These are phyloP conservation scores for Fusarium multiceps DNA, from an alignment of 2,329 filamentous ascomycete genomes.

Conservation along the genomic window DNA sequence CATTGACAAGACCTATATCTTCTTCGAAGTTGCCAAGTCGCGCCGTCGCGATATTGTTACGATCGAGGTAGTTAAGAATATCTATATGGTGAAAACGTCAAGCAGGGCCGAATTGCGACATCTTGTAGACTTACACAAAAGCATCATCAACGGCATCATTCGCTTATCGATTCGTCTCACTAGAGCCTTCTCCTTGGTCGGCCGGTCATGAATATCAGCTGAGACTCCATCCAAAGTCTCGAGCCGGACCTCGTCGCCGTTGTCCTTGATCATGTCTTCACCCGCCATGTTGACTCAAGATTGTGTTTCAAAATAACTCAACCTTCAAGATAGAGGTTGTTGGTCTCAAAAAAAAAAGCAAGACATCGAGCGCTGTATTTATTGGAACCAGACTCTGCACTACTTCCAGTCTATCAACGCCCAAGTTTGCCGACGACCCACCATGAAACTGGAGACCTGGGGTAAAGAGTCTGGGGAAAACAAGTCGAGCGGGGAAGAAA, in stretches of 20 bases:
- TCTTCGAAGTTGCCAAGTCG: slow-evolving; percentile 20
- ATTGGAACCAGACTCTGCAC: neutral
- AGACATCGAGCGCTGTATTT: neutral
- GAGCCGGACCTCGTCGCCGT: neutral
- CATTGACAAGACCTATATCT: slow-evolving; percentile 23
- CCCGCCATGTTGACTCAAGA: neutral
- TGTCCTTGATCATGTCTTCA: slow-evolving; percentile 8
- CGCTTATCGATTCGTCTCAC: slow-evolving; percentile 15
- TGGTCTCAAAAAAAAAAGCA: too few species aligned
- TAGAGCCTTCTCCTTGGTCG: neutral
- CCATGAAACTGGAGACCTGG: neutral
- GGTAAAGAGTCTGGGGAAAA: slow-evolving; percentile 9
- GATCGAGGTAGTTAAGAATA: slow-evolving; percentile 13
- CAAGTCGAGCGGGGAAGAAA: slow-evolving; percentile 7
- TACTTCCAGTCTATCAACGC: too few species aligned
- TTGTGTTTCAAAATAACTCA: too few species aligned
- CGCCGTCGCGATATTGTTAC: slow-evolving; percentile 29
- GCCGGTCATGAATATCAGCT: slow-evolving; percentile 1
- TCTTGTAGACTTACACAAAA: neutral
- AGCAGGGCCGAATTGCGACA: neutral
- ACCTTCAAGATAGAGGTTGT: too few species aligned
- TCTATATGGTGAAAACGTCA: neutral
- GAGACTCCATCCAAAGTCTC: neutral
- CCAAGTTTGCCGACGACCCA: neutral
- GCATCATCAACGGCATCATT: slow-evolving; percentile 28